Evolutionary conservation across 2,329 filamentous ascomycete species (phyloP), one percentile per base, ranked within the genome.

Genomic region (Penicillium vulpinum): DNA sequence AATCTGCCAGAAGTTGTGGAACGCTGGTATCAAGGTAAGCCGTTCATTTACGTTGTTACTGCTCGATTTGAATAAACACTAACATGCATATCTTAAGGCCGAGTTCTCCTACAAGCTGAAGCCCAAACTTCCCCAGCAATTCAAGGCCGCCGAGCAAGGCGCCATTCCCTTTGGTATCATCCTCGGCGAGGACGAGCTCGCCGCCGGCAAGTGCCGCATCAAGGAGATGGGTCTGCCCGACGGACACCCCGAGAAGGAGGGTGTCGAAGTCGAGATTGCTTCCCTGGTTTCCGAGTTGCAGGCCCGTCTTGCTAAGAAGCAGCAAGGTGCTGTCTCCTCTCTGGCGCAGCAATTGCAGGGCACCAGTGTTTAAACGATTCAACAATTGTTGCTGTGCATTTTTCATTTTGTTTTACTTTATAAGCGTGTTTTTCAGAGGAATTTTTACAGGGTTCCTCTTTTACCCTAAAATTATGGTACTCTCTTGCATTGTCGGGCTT

Each of bases 81-180:
- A 66, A 73, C 58, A 24, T 29, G 5, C 16, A 28, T 24, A 3
- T 22, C 45, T 51, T 29, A 56, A 85, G 83, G 88, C 92, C 56
- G 92, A 97, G 73, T 96, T 94, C 73, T 81, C 86, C 11, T 91
- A 90, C 80, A 97, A 97, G 78, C 84, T 88, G 63, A 96, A 96
- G 81, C 92, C 93, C 16, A 96, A 92, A 75, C 82, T 96, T 31
- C 88, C 86, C 13, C 84, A 88, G 59, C 93, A 97, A 74, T 97
- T 97, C 83, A 96, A 96, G 78, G 88, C 88, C 21, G 92, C 92
- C 11, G 92, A 97, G 73, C 78, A 80, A 48, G 87, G 85, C 56
- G 89, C 88, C 41, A 86, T 95, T 21, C 93, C 93, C 1, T 89
- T 96, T 69, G 91, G 88, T 8, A 83, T 97, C 47, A 94, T 97